Evolutionary conservation across 768 basidiomycete species (phyloP).

Genomic region (Termitomyces sp.): DNA sequence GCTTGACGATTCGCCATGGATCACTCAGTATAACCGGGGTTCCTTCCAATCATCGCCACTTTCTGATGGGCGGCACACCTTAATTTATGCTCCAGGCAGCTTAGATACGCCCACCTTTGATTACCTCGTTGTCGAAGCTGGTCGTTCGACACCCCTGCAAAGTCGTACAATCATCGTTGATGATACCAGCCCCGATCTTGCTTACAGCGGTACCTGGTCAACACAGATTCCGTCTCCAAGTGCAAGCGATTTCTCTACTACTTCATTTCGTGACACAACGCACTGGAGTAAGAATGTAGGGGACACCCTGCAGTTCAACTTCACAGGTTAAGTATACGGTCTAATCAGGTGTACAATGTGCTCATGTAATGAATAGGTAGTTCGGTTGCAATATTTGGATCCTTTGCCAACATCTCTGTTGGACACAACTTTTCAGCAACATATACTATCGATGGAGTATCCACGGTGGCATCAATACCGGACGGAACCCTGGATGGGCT

Average conservation of each 20-base stretch:
- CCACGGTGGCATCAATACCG: conserved; percentile 20
- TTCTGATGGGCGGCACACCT: conserved; percentile 30
- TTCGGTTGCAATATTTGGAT: conserved; percentile 31
- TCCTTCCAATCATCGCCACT: conserved; percentile 27
- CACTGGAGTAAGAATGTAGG: conserved; percentile 33
- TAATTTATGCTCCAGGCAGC: conserved; percentile 28
- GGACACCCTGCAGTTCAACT: conserved; percentile 28
- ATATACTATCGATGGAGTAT: conserved; percentile 32
- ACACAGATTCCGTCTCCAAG: conserved; percentile 14
- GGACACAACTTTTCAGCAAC: conserved; percentile 29
- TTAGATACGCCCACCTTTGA: conserved; percentile 29
- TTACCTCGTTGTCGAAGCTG: conserved; percentile 34
- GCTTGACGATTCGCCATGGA: conserved; percentile 30
- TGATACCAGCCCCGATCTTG: conserved; percentile 25
- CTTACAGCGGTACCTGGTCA: conserved; percentile 32
- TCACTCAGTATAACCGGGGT: conserved; percentile 25
- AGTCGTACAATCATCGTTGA: conserved; percentile 33
- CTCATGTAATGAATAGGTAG: conserved; percentile 21
- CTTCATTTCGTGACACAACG: conserved; percentile 25
- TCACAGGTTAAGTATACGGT: conserved; percentile 25
- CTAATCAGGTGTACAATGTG: conserved; percentile 2
- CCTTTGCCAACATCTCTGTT: conserved; percentile 22
- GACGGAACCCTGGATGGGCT: conserved; percentile 22
- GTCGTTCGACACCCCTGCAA: conserved; percentile 27
- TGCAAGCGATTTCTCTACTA: conserved; percentile 21